Percentiles rank a stretch among this genome's conserved stretches.
Conservation (phyloP, 2,329 filamentous ascomycete genomes). For the Clarireedia monteithiana region DNA sequence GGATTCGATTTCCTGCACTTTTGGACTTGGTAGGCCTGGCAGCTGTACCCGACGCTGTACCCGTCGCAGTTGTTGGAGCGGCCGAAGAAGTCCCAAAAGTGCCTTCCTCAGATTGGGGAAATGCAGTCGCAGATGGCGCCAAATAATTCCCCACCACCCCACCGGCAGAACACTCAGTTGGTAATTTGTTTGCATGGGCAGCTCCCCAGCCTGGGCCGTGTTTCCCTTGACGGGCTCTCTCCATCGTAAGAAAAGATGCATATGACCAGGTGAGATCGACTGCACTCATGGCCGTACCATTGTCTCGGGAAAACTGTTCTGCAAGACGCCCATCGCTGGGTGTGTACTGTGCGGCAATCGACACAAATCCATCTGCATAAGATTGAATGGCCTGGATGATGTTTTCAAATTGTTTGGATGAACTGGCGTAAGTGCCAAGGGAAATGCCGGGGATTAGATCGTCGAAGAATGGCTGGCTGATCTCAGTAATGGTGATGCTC, state of each 20-base stretch:
- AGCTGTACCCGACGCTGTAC: background rate
- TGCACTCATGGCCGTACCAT: slow-evolving; percentile 50
- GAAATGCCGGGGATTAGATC: slow-evolving; percentile 51
- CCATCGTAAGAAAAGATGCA: slow-evolving; percentile 57
- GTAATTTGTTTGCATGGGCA: slow-evolving; percentile 25
- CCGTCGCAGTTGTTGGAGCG: background rate
- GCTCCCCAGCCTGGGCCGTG: slow-evolving; percentile 49
- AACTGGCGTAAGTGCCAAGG: slow-evolving; percentile 55
- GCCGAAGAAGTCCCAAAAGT: background rate
- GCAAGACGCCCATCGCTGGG: slow-evolving; percentile 51
- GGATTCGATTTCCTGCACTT: slow-evolving; percentile 1
- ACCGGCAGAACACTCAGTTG: background rate
- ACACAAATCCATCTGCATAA: slow-evolving; percentile 53
- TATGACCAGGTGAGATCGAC: slow-evolving; percentile 66
- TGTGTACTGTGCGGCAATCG: slow-evolving; percentile 41
- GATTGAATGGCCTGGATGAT: slow-evolving; percentile 48
- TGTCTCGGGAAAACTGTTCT: slow-evolving; percentile 56
- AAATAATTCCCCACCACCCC: background rate
- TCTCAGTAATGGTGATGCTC: slow-evolving; percentile 53
- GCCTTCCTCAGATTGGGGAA: background rate
- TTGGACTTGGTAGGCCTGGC: background rate
- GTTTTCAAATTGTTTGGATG: slow-evolving; percentile 44
- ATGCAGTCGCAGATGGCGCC: background rate
- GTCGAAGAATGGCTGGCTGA: slow-evolving; percentile 64
- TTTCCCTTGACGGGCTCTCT: slow-evolving; percentile 44